Evolutionary conservation across 768 basidiomycete species (phyloP).

Genomic region (Mycena sanguinolenta): DNA sequence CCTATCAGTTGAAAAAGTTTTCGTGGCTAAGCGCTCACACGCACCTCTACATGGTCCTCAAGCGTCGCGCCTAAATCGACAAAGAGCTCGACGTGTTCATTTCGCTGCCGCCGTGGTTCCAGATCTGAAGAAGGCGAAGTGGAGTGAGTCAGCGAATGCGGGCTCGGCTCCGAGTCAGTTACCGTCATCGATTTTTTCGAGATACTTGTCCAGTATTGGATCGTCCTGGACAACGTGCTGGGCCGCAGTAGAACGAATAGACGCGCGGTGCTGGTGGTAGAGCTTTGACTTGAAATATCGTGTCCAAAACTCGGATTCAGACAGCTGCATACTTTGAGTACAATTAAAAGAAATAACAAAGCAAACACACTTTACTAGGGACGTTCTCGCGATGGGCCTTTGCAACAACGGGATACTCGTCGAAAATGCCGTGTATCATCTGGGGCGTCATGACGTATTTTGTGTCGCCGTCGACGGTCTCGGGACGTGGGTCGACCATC

Average conservation of each 20-base stretch:
- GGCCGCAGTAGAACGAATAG: conserved; percentile 86
- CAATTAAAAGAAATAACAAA: background rate
- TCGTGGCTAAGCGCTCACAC: conserved; percentile 19
- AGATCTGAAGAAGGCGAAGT: conserved; percentile 60
- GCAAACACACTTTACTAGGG: conserved; percentile 75
- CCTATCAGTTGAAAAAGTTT: no score
- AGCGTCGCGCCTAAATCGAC: conserved; percentile 90
- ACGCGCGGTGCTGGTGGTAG: conserved; percentile 95
- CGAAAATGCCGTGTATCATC: conserved; percentile 95
- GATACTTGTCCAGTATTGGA: conserved; percentile 93
- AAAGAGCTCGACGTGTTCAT: conserved; percentile 80
- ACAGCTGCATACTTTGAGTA: conserved; percentile 67
- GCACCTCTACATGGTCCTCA: conserved; percentile 92
- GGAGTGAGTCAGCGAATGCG: conserved; percentile 20
- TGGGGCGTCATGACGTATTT: conserved; percentile 93
- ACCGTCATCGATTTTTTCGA: conserved; percentile 98
- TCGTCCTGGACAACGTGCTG: conserved; percentile 92
- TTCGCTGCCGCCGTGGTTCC: conserved; percentile 79
- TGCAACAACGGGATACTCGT: conserved; percentile 96
- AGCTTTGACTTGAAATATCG: conserved; percentile 97
- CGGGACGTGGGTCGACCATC: conserved; percentile 89
- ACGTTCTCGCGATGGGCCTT: conserved; percentile 95
- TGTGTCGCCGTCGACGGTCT: conserved; percentile 87
- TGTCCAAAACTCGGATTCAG: conserved; percentile 95
- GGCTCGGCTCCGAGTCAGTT: conserved; percentile 20